Conservation (phyloP, 169 alveolate genomes). For the Plasmodium relictum region DNA sequence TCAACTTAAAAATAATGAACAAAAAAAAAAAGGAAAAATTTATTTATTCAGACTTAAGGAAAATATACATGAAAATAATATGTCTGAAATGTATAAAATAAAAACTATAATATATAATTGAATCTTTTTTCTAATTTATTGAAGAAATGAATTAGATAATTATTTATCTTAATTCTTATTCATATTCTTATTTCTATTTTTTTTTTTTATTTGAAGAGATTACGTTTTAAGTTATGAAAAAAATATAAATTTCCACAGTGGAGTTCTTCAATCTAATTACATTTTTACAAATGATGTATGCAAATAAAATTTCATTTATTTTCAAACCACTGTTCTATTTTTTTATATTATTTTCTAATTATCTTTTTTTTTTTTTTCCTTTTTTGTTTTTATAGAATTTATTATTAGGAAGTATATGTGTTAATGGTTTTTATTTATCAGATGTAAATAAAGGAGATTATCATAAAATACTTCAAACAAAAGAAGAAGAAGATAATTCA, state of each 20-base stretch:
- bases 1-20: conserved; percentile 55
- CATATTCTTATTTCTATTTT: background rate
- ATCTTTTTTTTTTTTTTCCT: background rate
- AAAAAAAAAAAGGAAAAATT: conserved; percentile 68
- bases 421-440: conserved; percentile 45
- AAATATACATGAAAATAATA: conserved; percentile 14
- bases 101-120: background rate
- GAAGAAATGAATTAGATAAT: too few species aligned
- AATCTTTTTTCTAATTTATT: too few species aligned
- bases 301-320: background rate
- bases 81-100: conserved; percentile 14
- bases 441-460: conserved; percentile 24
- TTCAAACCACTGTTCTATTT: too few species aligned
- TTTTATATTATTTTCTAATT: background rate
- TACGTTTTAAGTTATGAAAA: conserved; percentile 32
- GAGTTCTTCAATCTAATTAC: conserved; percentile 65
- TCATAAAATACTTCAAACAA: conserved; percentile 29
- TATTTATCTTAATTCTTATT: background rate
- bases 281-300: conserved; percentile 55
- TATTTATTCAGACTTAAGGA: conserved; percentile 31
- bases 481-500: conserved; percentile 43
- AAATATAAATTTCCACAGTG: conserved; percentile 44
- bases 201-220: conserved; percentile 25
- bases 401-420: conserved; percentile 55
- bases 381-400: conserved; percentile 9